Conservation (phyloP, 108 stramenopile genomes). For the Phaeodactylum tricornutum region DNA sequence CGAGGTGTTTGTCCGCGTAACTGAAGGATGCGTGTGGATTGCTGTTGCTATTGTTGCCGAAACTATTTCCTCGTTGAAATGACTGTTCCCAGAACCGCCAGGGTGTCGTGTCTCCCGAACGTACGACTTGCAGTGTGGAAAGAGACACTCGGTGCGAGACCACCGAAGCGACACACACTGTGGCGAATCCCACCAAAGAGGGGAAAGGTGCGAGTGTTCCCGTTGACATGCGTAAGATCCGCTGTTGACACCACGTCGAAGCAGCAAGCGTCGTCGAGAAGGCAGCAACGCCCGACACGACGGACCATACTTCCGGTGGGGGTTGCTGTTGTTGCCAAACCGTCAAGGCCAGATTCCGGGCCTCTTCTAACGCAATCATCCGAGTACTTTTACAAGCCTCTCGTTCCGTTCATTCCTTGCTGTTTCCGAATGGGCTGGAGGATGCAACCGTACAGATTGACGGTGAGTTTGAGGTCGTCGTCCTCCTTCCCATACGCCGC, state of each 20-base stretch:
- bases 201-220: slow-evolving; percentile 46
- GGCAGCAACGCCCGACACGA: slow-evolving; percentile 25
- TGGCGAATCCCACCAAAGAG: slow-evolving; percentile 30
- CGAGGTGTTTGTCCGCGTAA: slow-evolving; percentile 20
- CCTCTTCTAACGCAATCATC: no score
- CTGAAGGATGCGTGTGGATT: background rate
- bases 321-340: background rate
- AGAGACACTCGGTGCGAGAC: slow-evolving; percentile 38
- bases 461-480: no score
- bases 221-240: slow-evolving; percentile 54
- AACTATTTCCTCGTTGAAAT: no score
- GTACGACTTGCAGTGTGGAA: slow-evolving; percentile 5
- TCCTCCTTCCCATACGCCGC: no score
- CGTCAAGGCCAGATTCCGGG: background rate
- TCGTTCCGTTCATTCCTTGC: no score
- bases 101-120: background rate
- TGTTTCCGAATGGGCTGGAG: no score
- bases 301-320: slow-evolving; percentile 4
- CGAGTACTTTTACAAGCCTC: no score
- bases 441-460: no score
- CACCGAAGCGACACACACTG: slow-evolving; percentile 59
- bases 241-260: slow-evolving; percentile 39
- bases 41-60: background rate
- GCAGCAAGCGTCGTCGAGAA: slow-evolving; percentile 35
- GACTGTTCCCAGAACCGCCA: background rate